Evolutionary conservation across 2,329 filamentous ascomycete species (phyloP), one percentile per base, ranked within the genome.

Genomic region (Aurifilum marmelostoma): DNA sequence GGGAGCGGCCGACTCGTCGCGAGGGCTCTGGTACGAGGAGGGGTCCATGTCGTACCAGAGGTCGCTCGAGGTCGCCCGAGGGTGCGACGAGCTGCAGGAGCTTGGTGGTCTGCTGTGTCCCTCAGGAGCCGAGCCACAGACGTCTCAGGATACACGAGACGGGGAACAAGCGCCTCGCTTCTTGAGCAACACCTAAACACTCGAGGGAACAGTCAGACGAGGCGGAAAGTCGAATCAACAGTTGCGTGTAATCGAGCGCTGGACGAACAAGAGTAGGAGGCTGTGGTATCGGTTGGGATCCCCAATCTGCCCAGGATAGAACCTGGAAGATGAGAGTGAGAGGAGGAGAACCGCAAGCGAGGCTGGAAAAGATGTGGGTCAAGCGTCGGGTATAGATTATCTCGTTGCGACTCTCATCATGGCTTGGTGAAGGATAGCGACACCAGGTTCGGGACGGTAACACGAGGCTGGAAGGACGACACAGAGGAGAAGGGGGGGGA

Each of bases 1-100:
- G 52, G 41, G 41, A 52, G 68, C 24, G n/a, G 63, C 58, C n/a
- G 63, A 56, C 37, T 62, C 64, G 32, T 65, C 64, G 27, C 52
- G 67, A 12, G 29, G 56, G 12, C 37, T 58, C 75, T 75, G 69
- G 77, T 79, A 70, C 54, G 79, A 75, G 43, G 82, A 76, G 47
- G 82, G 77, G 76, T 85, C 84, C 85, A 86, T 87, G 74, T 67
- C 75, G 73, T 50, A 56, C 41, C 50, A 41, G n/a, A 58, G 21
- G 29, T 50, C 12, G 27, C 21, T 60, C 34, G 12, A 63, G 18
- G 29, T 50, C 16, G 32, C 32, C 54, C 43, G 12, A 56, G 56
- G 37, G 27, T 50, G 50, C 34, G 43, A 34, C 60, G 41, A n/a
- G 37, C 63, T 65, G 21, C 34, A 32, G n/a, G 34, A 60, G 54